These are phyloP conservation scores for Hypoxylon intermedium DNA, from an alignment of 495 filamentous ascomycete species.

Conservation along the genomic window DNA sequence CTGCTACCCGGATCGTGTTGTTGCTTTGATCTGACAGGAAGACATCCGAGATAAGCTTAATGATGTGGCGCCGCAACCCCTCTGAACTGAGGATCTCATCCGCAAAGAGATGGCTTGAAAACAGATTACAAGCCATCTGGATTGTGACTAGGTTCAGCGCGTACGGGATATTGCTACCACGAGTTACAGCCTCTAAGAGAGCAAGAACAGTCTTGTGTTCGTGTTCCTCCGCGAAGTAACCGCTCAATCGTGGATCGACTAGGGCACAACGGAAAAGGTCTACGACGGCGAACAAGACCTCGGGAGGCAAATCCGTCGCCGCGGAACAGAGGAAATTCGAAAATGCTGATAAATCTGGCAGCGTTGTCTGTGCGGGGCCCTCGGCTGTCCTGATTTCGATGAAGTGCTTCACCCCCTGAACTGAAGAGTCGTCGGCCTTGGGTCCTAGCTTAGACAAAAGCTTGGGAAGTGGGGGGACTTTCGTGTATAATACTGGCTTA, in stretches of 20 bases:
- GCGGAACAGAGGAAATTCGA: slow-evolving; percentile 59
- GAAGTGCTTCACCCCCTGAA: slow-evolving; percentile 68
- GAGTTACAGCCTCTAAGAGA: slow-evolving; percentile 66
- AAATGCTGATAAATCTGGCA: slow-evolving; percentile 66
- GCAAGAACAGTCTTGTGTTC: slow-evolving; percentile 67
- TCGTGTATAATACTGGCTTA: slow-evolving; percentile 75
- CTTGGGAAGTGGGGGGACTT: slow-evolving; percentile 84
- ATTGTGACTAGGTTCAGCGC: slow-evolving; percentile 81
- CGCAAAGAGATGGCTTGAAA: slow-evolving; percentile 66
- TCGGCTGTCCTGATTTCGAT: slow-evolving; percentile 61
- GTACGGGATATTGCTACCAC: slow-evolving; percentile 67
- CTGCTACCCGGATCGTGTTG: slow-evolving; percentile 69
- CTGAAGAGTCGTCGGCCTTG: slow-evolving; percentile 57
- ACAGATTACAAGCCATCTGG: slow-evolving; percentile 67
- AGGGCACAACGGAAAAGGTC: slow-evolving; percentile 82
- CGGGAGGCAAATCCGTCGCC: slow-evolving; percentile 59
- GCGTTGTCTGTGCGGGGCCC: slow-evolving; percentile 64
- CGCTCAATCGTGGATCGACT: slow-evolving; percentile 82
- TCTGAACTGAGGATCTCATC: slow-evolving; percentile 49
- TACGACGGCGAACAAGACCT: slow-evolving; percentile 75
- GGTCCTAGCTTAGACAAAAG: slow-evolving; percentile 76
- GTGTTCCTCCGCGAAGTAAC: slow-evolving; percentile 81
- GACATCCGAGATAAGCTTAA: slow-evolving; percentile 58
- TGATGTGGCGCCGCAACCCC: slow-evolving; percentile 49
- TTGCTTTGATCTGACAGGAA: slow-evolving; percentile 61